Conservation (phyloP, 2,329 filamentous ascomycete species). For the Fusarium continuum region DNA sequence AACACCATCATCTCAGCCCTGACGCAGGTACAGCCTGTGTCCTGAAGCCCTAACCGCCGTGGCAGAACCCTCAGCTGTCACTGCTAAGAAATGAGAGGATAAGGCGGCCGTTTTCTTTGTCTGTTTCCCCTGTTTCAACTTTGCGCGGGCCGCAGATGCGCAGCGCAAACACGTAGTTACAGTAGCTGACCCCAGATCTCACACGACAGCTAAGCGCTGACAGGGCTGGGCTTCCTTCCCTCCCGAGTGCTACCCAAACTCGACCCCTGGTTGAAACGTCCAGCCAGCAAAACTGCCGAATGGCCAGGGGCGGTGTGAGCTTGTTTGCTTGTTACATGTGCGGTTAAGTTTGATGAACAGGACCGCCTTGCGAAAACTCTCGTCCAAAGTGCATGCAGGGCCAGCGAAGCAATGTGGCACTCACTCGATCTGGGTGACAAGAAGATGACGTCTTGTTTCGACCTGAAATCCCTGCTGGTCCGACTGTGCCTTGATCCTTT, state of each 20-base stretch:
- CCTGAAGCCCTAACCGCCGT: constrained; percentile 16
- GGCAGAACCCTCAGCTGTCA: constrained; percentile 1
- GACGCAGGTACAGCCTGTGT: constrained; percentile 19
- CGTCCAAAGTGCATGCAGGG: constrained; percentile 11
- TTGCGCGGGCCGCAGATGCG: background rate
- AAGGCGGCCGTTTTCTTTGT: constrained; percentile 3
- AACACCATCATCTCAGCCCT: constrained; percentile 8
- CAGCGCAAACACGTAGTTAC: background rate
- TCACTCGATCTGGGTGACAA: background rate
- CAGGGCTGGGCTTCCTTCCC: constrained; percentile 1
- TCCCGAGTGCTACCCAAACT: constrained; percentile 11
- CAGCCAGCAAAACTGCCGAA: constrained; percentile 18
- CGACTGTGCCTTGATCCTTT: constrained; percentile 28
- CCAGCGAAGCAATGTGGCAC: constrained; percentile 16
- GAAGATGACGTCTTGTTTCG: constrained; percentile 20
- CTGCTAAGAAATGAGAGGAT: background rate
- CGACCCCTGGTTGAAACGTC: background rate
- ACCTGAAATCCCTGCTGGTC: constrained; percentile 8
- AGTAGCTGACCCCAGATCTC: constrained; percentile 12
- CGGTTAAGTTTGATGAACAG: constrained; percentile 5
- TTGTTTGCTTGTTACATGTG: constrained; percentile 1
- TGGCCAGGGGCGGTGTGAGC: constrained; percentile 10
- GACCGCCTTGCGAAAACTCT: background rate
- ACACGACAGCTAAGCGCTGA: constrained; percentile 5
- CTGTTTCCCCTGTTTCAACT: constrained; percentile 20